Evolutionary conservation across 805 yeast genomes (phyloP).

Genomic region (Pichia heedii): DNA sequence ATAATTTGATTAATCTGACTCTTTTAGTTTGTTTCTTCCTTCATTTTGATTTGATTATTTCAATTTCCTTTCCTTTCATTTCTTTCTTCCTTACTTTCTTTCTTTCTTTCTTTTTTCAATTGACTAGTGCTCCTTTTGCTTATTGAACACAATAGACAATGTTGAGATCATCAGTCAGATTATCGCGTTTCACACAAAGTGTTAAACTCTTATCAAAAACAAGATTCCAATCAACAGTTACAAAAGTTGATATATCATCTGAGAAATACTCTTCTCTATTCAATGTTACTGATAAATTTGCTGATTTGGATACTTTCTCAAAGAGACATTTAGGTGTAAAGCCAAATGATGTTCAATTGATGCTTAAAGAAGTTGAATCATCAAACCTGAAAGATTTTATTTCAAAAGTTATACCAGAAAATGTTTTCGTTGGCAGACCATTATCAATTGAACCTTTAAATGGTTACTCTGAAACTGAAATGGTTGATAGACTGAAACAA

Average conservation of each 20-base stretch:
- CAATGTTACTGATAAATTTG: conserved; percentile 28
- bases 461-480: conserved; percentile 77
- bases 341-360: conserved; percentile 48
- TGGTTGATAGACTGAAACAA: conserved; percentile 56
- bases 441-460: conserved; percentile 56
- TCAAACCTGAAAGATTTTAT: conserved; percentile 63
- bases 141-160: too few species aligned
- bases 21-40: too few species aligned
- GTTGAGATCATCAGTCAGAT: conserved; percentile 2
- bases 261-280: conserved; percentile 39
- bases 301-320: conserved; percentile 65
- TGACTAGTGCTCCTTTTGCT: too few species aligned
- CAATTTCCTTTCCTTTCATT: too few species aligned
- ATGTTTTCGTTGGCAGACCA: conserved; percentile 60
- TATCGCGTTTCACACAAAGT: neutral
- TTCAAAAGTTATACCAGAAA: conserved; percentile 63
- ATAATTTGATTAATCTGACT: too few species aligned
- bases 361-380: conserved; percentile 63
- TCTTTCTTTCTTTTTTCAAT: too few species aligned
- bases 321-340: conserved; percentile 88
- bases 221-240: conserved; percentile 8
- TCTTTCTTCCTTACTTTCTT: too few species aligned
- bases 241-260: conserved; percentile 47
- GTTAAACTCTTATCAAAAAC: neutral
- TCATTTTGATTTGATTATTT: too few species aligned